Conservation (phyloP, 208 protist species). For the Trypanosoma cruzi region DNA sequence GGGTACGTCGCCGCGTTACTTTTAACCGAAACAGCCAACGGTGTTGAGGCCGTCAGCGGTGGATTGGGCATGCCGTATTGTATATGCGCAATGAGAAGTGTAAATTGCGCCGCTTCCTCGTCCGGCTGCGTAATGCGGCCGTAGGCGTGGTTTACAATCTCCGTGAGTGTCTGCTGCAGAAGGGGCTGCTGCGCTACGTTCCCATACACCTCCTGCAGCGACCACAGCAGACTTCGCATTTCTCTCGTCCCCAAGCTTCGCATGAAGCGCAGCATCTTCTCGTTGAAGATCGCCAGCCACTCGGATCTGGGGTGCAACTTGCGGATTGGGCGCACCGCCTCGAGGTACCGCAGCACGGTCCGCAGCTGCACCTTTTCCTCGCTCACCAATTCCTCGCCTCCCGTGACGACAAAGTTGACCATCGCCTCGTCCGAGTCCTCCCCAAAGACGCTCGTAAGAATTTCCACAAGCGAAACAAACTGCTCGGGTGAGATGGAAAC, state of each 20-base stretch:
- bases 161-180: conserved; percentile 55
- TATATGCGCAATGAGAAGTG: conserved; percentile 68
- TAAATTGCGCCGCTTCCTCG: conserved; percentile 59
- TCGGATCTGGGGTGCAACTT: conserved; percentile 37
- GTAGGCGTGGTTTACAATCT: conserved; percentile 40
- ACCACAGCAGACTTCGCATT: conserved; percentile 64
- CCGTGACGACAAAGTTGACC: conserved; percentile 45
- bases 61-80: conserved; percentile 72
- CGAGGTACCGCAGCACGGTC: conserved; percentile 60
- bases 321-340: conserved; percentile 45
- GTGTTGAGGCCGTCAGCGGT: conserved; percentile 45
- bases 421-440: conserved; percentile 44
- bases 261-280: conserved; percentile 23
- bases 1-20: conserved; percentile 31
- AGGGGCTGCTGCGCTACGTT: conserved; percentile 56
- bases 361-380: conserved; percentile 18
- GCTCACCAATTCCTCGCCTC: conserved; percentile 51
- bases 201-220: conserved; percentile 57
- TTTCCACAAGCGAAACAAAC: conserved; percentile 74
- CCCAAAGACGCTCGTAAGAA: conserved; percentile 59
- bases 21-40: conserved; percentile 33
- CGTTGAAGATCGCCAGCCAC: conserved; percentile 64
- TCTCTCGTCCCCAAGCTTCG: conserved; percentile 26
- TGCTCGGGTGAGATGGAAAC: conserved; percentile 64
- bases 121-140: conserved; percentile 26